A percentile compares a stretch with the other conserved stretches of the same genome.
phyloP scores from a whole-genome alignment of 1,284 basidiomycete species.

The Sanghuangporus sanghuang region DNA sequence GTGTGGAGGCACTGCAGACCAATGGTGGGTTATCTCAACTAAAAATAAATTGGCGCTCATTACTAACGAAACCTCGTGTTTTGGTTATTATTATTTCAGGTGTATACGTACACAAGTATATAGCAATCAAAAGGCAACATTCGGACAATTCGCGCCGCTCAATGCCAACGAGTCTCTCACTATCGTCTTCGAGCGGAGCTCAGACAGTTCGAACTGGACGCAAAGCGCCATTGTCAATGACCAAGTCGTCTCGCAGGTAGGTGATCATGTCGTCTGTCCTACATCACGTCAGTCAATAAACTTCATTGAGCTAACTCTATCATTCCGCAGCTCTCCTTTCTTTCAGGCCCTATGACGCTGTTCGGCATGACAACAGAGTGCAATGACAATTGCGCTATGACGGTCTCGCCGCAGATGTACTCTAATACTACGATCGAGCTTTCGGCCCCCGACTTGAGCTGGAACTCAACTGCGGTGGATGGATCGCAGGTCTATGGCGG shows the following conservation, averaged over 20 bases:
- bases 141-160: slow-evolving; percentile 9
- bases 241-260: slow-evolving; percentile 10
- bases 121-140: neutral
- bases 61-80: neutral
- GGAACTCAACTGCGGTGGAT: slow-evolving; percentile 2
- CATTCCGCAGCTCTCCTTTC: slow-evolving; percentile 4
- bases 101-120: slow-evolving; percentile 15
- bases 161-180: slow-evolving; percentile 9
- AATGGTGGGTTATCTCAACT: slow-evolving; percentile 6
- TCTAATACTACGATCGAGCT: slow-evolving; percentile 16
- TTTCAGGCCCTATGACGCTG: slow-evolving; percentile 16
- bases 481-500: slow-evolving; percentile 15
- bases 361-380: slow-evolving; percentile 18
- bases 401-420: slow-evolving; percentile 16
- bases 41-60: neutral
- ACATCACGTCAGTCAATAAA: neutral
- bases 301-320: neutral
- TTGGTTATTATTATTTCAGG: slow-evolving; percentile 3
- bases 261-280: neutral
- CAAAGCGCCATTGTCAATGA: slow-evolving; percentile 6
- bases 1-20: slow-evolving; percentile 8
- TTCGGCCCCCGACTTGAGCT: slow-evolving; percentile 5
- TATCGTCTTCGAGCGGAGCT: slow-evolving; percentile 12
- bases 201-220: slow-evolving; percentile 12
- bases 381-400: slow-evolving; percentile 12